phyloP scores from a whole-genome alignment of 345 rosid species.

The Angophora floribunda region DNA sequence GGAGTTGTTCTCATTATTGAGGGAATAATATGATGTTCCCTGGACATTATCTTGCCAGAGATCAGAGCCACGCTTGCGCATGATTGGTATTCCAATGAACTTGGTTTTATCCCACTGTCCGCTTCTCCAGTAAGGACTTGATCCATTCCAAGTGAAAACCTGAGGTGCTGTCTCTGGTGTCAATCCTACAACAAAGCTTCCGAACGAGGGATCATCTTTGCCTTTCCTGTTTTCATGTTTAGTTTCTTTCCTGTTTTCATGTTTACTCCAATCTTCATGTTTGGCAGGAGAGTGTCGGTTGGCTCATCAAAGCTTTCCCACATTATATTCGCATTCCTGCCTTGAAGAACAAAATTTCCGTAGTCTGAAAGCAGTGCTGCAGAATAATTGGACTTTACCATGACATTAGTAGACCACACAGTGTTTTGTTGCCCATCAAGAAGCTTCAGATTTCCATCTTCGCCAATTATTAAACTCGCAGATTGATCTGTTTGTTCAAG shows the following conservation, averaged over 20 bases:
- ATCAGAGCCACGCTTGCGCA: not conserved
- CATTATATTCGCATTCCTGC: not conserved
- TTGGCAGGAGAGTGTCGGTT: conserved; percentile 21
- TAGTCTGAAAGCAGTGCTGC: conserved; percentile 9
- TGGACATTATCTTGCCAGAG: not conserved
- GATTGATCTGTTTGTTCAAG: conserved; percentile 1
- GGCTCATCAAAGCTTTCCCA: conserved; percentile 32
- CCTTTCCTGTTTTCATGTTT: conserved; percentile 20
- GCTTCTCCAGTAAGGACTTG: not conserved
- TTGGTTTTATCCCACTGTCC: not conserved
- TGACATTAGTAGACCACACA: conserved; percentile 10
- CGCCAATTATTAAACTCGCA: conserved; percentile 3
- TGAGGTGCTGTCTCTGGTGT: conserved; percentile 11
- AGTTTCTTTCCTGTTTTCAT: not conserved
- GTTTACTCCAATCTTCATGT: conserved; percentile 25
- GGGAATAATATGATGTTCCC: not conserved
- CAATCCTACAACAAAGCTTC: conserved; percentile 2
- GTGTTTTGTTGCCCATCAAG: not conserved
- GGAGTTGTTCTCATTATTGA: not conserved
- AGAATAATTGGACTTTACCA: not conserved
- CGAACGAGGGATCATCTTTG: conserved; percentile 12
- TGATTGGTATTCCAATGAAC: not conserved
- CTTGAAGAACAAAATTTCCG: conserved; percentile 20
- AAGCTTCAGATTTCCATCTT: conserved; percentile 7
- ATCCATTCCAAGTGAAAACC: not conserved